Evolutionary conservation across 2,329 filamentous ascomycete species (phyloP).

Genomic region (Tolypocladium amazonense): DNA sequence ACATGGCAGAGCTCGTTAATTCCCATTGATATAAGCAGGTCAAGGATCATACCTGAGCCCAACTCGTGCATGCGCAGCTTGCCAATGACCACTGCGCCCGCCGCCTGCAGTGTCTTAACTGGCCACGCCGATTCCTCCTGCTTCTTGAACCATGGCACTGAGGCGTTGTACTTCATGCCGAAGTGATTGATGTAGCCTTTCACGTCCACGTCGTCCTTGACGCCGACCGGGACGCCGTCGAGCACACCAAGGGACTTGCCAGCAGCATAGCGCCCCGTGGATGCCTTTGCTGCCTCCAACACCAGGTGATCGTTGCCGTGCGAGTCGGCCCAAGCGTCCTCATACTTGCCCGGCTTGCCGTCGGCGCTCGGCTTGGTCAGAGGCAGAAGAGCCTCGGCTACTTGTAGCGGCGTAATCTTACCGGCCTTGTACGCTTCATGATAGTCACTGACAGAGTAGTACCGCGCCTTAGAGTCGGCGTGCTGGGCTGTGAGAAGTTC

Average conservation of each 20-base stretch:
- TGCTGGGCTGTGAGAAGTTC: constrained; percentile 30
- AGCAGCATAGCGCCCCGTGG: constrained; percentile 59
- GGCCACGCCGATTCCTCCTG: constrained; percentile 56
- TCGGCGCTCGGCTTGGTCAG: constrained; percentile 52
- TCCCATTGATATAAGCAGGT: neutral
- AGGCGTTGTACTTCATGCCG: constrained; percentile 52
- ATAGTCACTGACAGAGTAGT: constrained; percentile 67
- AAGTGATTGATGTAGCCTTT: constrained; percentile 58
- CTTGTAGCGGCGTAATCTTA: constrained; percentile 58
- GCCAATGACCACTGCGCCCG: constrained; percentile 64
- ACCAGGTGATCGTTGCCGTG: constrained; percentile 47
- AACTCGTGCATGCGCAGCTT: constrained; percentile 76
- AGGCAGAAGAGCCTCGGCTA: constrained; percentile 60
- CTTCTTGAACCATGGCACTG: constrained; percentile 36
- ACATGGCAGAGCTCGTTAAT: neutral
- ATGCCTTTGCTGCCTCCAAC: constrained; percentile 58
- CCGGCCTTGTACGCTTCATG: constrained; percentile 63
- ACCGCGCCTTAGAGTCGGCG: constrained; percentile 34
- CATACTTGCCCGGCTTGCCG: constrained; percentile 45
- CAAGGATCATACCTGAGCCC: constrained; percentile 44
- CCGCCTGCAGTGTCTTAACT: constrained; percentile 58
- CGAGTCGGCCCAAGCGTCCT: constrained; percentile 61
- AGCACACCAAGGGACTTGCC: constrained; percentile 57
- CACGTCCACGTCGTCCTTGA: constrained; percentile 73
- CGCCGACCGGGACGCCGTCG: constrained; percentile 72